These are phyloP conservation scores for Nematodospora valgi DNA, from an alignment of 805 yeast species.

Conservation along the genomic window DNA sequence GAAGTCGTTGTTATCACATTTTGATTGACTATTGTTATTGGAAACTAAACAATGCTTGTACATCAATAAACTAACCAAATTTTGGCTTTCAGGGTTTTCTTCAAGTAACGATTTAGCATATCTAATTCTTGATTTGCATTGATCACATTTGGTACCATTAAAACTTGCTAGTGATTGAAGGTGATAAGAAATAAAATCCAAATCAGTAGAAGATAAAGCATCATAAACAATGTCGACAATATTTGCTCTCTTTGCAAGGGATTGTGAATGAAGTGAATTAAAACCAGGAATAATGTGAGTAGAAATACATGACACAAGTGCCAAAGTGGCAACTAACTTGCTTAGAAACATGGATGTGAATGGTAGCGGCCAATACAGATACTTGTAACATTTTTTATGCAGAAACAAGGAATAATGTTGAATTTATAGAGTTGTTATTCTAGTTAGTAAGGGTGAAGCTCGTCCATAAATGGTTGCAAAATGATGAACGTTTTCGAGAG, in stretches of 20 bases:
- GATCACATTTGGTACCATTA: slow-evolving; percentile 32
- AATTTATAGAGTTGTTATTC: too few relatives aligned
- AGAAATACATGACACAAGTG: too few relatives aligned
- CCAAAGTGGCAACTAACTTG: too few relatives aligned
- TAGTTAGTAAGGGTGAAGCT: too few relatives aligned
- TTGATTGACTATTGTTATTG: slow-evolving; percentile 24
- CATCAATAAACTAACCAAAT: slow-evolving; percentile 31
- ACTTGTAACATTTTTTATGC: too few relatives aligned
- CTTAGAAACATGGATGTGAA: too few relatives aligned
- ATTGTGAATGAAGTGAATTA: slow-evolving; percentile 28
- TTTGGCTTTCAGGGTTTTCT: slow-evolving; percentile 27
- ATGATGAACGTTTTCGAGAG: too few relatives aligned
- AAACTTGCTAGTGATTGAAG: slow-evolving; percentile 22
- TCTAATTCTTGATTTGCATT: slow-evolving; percentile 32
- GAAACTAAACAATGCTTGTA: slow-evolving; percentile 30
- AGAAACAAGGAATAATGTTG: too few relatives aligned
- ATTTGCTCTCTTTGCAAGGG: slow-evolving; percentile 11
- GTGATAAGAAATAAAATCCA: slow-evolving; percentile 26
- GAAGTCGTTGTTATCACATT: slow-evolving; percentile 33
- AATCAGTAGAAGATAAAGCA: too few relatives aligned
- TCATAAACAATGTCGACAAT: too few relatives aligned
- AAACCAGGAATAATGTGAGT: slow-evolving; percentile 4
- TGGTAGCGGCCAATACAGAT: too few relatives aligned
- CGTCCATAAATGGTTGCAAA: too few relatives aligned
- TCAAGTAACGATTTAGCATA: slow-evolving; percentile 25